These are phyloP conservation scores for Daedaleopsis sinensis DNA, from an alignment of 768 basidiomycete species.

Conservation along the genomic window DNA sequence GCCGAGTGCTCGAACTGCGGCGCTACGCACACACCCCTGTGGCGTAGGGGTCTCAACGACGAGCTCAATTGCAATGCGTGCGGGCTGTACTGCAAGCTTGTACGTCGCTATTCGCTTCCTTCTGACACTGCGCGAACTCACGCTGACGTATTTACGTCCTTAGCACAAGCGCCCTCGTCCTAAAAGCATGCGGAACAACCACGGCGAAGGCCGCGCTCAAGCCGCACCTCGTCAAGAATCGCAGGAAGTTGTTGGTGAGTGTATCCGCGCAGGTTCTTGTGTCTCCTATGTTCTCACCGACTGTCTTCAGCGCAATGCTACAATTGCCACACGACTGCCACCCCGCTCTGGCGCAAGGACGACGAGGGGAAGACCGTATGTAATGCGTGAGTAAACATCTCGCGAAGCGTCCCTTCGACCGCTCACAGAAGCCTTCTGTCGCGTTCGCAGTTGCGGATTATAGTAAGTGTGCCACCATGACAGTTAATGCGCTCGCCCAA, in stretches of 20 bases:
- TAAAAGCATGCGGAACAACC: constrained; percentile 81
- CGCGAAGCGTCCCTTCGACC: constrained; percentile 13
- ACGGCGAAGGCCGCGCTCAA: constrained; percentile 72
- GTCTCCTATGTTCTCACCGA: constrained; percentile 24
- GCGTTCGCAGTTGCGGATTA: constrained; percentile 63
- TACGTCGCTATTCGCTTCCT: constrained; percentile 19
- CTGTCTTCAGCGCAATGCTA: constrained; percentile 72
- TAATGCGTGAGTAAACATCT: constrained; percentile 67
- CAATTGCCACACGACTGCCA: constrained; percentile 88
- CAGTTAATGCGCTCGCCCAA: constrained; percentile 1
- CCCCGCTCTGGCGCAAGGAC: constrained; percentile 89
- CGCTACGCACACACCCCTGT: constrained; percentile 86
- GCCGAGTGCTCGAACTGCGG: constrained; percentile 90
- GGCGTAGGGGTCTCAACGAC: constrained; percentile 85
- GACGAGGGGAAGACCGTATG: constrained; percentile 91
- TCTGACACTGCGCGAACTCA: constrained; percentile 9
- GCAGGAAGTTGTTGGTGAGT: constrained; percentile 73
- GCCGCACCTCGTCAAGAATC: constrained; percentile 67
- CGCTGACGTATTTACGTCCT: constrained; percentile 5
- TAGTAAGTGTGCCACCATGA: constrained; percentile 50
- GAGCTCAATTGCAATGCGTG: constrained; percentile 91
- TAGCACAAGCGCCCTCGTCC: constrained; percentile 89
- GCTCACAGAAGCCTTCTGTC: constrained; percentile 18
- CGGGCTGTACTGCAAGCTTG: constrained; percentile 85
- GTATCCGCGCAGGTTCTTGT: constrained; percentile 3